phyloP scores from a whole-genome alignment of 139 green algal genomes.

The Chlamydomonas applanata region DNA sequence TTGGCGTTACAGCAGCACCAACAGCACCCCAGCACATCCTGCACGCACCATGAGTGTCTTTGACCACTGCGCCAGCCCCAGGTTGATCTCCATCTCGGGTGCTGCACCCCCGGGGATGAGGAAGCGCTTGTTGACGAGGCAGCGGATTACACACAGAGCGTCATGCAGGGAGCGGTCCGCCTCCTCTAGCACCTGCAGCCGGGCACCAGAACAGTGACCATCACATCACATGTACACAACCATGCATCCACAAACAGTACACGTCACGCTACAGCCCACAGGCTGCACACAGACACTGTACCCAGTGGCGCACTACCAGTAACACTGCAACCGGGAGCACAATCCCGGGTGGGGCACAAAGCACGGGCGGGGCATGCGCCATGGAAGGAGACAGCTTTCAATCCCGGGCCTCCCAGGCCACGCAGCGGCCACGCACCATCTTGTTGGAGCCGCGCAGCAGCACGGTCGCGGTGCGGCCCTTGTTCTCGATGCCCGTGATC shows the following conservation, averaged over 20 bases:
- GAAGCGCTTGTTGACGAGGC: conserved; percentile 93
- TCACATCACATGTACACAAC: no score
- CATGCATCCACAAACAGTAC: not conserved
- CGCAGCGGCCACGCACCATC: conserved; percentile 55
- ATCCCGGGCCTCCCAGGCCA: no score
- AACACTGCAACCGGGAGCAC: conserved; percentile 11
- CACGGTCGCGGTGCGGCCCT: conserved; percentile 87
- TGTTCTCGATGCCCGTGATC: conserved; percentile 89
- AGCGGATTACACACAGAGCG: conserved; percentile 89
- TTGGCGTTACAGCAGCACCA: no score
- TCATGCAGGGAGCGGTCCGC: conserved; percentile 93
- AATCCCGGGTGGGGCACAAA: no score
- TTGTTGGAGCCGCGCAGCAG: conserved; percentile 96
- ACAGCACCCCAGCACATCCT: no score
- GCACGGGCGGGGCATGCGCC: no score
- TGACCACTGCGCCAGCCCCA: conserved; percentile 74
- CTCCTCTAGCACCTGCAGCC: conserved; percentile 62
- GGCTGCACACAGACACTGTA: not conserved
- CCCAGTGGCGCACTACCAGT: conserved; percentile 35
- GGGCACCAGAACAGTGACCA: no score
- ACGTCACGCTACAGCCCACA: no score
- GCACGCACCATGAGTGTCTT: conserved; percentile 81
- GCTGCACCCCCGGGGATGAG: conserved; percentile 89
- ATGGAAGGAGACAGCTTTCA: no score
- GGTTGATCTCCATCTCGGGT: conserved; percentile 89